A percentile compares a stretch with the other conserved stretches of the same genome.
Evolutionary conservation across 345 rosid species (phyloP).

Genomic region (Theobroma cacao): DNA sequence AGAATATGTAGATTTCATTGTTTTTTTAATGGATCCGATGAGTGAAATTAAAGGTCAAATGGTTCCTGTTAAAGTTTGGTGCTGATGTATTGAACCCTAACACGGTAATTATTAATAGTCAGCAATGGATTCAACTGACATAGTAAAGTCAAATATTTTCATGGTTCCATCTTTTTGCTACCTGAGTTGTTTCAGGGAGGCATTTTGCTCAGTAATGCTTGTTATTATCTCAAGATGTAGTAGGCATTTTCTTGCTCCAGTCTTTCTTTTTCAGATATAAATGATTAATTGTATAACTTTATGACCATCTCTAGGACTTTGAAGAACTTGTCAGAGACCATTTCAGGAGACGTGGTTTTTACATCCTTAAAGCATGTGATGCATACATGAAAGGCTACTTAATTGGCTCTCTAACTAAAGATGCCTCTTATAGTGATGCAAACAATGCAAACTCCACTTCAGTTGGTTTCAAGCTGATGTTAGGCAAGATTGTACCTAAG

Average conservation of each 20-base stretch:
- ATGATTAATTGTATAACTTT: background rate
- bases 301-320: conserved; percentile 58
- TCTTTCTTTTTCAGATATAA: background rate
- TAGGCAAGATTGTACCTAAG: conserved; percentile 82
- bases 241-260: background rate
- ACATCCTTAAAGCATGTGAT: conserved; percentile 89
- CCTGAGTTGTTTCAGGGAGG: background rate
- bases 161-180: background rate
- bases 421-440: conserved; percentile 49
- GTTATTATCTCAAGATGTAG: background rate
- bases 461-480: conserved; percentile 91
- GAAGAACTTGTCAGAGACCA: conserved; percentile 73
- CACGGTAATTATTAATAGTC: background rate
- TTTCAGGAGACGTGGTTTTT: conserved; percentile 78
- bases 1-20: background rate
- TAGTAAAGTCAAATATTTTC: background rate
- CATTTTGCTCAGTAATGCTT: background rate
- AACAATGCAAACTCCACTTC: conserved; percentile 62
- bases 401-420: conserved; percentile 82
- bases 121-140: background rate
- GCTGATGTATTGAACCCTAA: background rate
- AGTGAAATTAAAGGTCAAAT: background rate
- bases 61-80: background rate
- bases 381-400: conserved; percentile 90
- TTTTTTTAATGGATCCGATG: background rate